Evolutionary conservation across 345 rosid genomes (phyloP), one percentile per base, ranked within the genome.

Genomic region (Excoecaria agallocha): DNA sequence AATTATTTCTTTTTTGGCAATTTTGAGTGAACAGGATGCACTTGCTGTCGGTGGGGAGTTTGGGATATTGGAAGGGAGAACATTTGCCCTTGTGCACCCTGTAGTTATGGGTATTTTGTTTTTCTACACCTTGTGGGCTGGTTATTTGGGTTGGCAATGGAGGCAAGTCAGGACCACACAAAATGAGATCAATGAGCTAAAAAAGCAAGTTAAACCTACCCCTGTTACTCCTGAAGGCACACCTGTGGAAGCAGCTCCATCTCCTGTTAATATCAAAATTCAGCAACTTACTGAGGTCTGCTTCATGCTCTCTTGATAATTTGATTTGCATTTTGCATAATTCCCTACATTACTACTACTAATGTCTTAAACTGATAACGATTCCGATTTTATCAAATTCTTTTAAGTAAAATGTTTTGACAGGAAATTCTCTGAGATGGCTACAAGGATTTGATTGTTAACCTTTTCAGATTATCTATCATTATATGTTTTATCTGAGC

Each of bases 71-170:
- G 97, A 92, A 82, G 98, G 97, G 39, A 86, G 95, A 72, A 76
- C 92, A 35, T 75, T 91, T 74, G 89, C 97, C 2, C 91, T 92
- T 3, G 54, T 91, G 24, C 95, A 94, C 68, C 97, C 93, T 1
- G n/a, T 84, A 48, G 90, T 84, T 41, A 90, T 89, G 97, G 82
- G 87, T 58, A 68, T 90, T 52, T 84, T 90, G 69, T 90, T 92
- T 48, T 71, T 38, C 37, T 85, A 92, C 83, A 92, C 93, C 1
- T 64, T 90, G 35, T 43, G 86, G 85, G 86, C 89, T 20, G 97
- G 97, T 22, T 92, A 90, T 79, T 83, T 94, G 80, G 98, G 98
- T 64, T 92, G 97, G 97, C 92, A 94, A 82, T 92, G 98, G 98
- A 89, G 94, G 82, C 90, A 94, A 22, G 98, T 92, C 6, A 85